phyloP scores from a whole-genome alignment of 257 asterid genomes.

The Capsicum chinense region DNA sequence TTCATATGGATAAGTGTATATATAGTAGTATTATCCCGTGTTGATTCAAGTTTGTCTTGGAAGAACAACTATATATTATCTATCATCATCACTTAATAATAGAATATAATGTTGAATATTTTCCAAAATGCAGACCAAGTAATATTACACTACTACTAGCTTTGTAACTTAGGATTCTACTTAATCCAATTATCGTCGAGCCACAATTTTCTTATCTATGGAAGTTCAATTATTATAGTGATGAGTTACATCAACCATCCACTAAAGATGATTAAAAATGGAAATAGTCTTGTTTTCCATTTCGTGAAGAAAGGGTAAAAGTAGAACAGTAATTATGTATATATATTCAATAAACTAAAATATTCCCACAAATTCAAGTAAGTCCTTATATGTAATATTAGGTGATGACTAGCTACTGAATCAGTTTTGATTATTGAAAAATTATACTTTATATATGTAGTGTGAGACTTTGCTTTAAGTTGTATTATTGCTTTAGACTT shows the following conservation, averaged over 20 bases:
- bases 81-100: not conserved
- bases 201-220: not conserved
- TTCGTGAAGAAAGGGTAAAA: slow-evolving; percentile 26
- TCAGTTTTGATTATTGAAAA: not conserved
- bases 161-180: slow-evolving; percentile 25
- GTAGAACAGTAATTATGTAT: slow-evolving; percentile 3
- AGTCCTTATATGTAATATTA: slow-evolving; percentile 18
- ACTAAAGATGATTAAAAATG: not conserved
- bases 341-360: slow-evolving; percentile 4
- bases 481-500: slow-evolving; percentile 26
- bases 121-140: not conserved
- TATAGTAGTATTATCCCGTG: slow-evolving; percentile 21
- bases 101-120: slow-evolving; percentile 14
- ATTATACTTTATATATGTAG: not conserved
- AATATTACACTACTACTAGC: not conserved
- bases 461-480: slow-evolving; percentile 15
- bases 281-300: not conserved
- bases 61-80: slow-evolving; percentile 8
- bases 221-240: slow-evolving; percentile 15
- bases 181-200: not conserved
- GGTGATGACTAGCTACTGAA: slow-evolving; percentile 19
- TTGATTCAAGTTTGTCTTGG: not conserved
- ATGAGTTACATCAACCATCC: slow-evolving; percentile 20
- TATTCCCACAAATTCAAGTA: not conserved
- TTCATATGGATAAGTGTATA: not conserved